phyloP scores from a whole-genome alignment of 2,329 filamentous ascomycete genomes.

The Zymoseptoria pseudotritici region DNA sequence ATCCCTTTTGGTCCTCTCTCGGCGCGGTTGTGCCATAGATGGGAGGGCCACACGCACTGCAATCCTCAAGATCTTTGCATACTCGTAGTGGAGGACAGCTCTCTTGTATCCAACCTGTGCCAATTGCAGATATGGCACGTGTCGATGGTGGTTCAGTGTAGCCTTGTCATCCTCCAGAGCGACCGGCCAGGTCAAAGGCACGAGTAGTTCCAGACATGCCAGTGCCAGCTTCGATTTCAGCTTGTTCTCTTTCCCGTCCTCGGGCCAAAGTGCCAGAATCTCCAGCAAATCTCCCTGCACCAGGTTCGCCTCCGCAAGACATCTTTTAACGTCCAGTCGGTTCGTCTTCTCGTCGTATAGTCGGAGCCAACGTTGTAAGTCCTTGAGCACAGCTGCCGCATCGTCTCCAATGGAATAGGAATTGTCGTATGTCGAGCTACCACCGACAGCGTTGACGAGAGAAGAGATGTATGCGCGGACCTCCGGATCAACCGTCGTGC shows the following conservation, averaged over 20 bases:
- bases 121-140: constrained; percentile 81
- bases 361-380: constrained; percentile 91
- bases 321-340: constrained; percentile 89
- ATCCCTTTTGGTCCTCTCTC: constrained; percentile 70
- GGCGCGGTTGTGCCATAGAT: constrained; percentile 70
- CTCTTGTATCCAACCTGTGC: constrained; percentile 87
- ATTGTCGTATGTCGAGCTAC: constrained; percentile 26
- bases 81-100: constrained; percentile 75
- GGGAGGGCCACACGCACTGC: constrained; percentile 75
- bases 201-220: constrained; percentile 81
- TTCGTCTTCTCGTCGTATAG: constrained; percentile 71
- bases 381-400: constrained; percentile 81
- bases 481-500: constrained; percentile 66
- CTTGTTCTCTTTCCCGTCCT: constrained; percentile 62
- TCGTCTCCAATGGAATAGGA: constrained; percentile 87
- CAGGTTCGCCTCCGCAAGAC: constrained; percentile 85
- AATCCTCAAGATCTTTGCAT: constrained; percentile 68
- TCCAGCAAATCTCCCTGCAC: constrained; percentile 82
- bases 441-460: constrained; percentile 74
- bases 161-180: constrained; percentile 71
- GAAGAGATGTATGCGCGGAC: constrained; percentile 90
- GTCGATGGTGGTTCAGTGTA: constrained; percentile 87
- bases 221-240: constrained; percentile 73
- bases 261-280: constrained; percentile 76
- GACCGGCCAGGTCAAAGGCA: constrained; percentile 89